These are phyloP conservation scores for Aureoboletus auriporus DNA, from an alignment of 768 basidiomycete species.

Conservation along the genomic window DNA sequence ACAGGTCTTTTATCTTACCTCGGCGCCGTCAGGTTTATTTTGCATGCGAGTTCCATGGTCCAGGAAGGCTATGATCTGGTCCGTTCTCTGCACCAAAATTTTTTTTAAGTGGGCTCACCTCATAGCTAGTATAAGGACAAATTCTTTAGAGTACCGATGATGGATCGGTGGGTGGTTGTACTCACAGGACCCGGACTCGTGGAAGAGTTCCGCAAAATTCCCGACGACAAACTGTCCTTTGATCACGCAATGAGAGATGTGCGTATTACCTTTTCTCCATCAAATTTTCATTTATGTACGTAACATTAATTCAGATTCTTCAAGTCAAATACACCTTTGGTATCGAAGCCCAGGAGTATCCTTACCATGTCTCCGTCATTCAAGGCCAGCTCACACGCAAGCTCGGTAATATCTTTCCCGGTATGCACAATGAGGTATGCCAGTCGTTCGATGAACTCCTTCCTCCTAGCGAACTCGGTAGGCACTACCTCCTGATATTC, in stretches of 20 bases:
- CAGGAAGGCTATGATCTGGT: slow-evolving; percentile 36
- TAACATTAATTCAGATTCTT: slow-evolving; percentile 32
- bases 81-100: not conserved
- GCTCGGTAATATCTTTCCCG: slow-evolving; percentile 30
- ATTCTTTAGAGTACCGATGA: slow-evolving; percentile 42
- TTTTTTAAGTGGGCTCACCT: slow-evolving; percentile 15
- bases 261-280: slow-evolving; percentile 7
- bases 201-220: slow-evolving; percentile 49
- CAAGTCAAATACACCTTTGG: slow-evolving; percentile 38
- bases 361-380: slow-evolving; percentile 34
- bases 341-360: slow-evolving; percentile 26
- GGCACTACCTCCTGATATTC: slow-evolving; percentile 3
- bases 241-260: slow-evolving; percentile 39
- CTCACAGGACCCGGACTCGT: slow-evolving; percentile 38
- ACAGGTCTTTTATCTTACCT: slow-evolving; percentile 34
- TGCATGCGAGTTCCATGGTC: slow-evolving; percentile 30
- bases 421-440: slow-evolving; percentile 32
- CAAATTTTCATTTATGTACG: slow-evolving; percentile 5
- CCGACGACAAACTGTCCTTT: slow-evolving; percentile 44
- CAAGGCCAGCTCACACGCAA: slow-evolving; percentile 32
- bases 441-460: slow-evolving; percentile 29
- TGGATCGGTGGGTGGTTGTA: slow-evolving; percentile 45
- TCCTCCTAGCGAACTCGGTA: slow-evolving; percentile 17
- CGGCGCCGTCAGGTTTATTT: slow-evolving; percentile 28
- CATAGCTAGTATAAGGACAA: slow-evolving; percentile 25